phyloP scores from a whole-genome alignment of 2,329 filamentous ascomycete genomes.

The Hypoxylon sp. region DNA sequence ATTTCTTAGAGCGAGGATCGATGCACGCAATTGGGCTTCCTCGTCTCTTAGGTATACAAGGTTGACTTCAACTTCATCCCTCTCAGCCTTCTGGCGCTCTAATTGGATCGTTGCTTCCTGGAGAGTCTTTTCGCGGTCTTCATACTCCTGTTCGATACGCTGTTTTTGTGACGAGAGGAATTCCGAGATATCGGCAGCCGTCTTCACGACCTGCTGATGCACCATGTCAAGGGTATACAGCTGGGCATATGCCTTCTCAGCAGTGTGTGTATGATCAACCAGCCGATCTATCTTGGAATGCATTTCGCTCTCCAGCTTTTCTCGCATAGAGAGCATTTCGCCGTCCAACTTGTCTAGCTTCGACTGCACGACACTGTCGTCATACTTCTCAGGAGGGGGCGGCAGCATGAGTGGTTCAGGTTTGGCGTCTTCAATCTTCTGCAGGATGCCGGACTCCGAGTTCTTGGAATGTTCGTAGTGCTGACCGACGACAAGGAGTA shows the following conservation, averaged over 20 bases:
- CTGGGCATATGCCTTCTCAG: slow-evolving; percentile 78
- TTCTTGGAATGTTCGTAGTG: slow-evolving; percentile 90
- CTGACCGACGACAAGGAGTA: slow-evolving; percentile 84
- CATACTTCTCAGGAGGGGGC: slow-evolving; percentile 70
- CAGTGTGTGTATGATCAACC: slow-evolving; percentile 73
- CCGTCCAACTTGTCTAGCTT: slow-evolving; percentile 46
- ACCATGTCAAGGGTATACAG: slow-evolving; percentile 89
- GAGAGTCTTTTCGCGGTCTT: slow-evolving; percentile 81
- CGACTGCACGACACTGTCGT: slow-evolving; percentile 44
- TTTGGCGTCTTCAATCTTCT: slow-evolving; percentile 72
- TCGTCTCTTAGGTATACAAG: slow-evolving; percentile 66
- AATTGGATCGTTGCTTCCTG: slow-evolving; percentile 85
- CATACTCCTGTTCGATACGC: slow-evolving; percentile 80
- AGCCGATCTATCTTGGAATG: slow-evolving; percentile 62
- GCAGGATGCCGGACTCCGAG: slow-evolving; percentile 67
- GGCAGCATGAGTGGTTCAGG: slow-evolving; percentile 67
- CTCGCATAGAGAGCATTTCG: slow-evolving; percentile 50
- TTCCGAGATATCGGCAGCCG: slow-evolving; percentile 84
- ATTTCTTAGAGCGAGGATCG: slow-evolving; percentile 69
- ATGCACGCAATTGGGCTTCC: slow-evolving; percentile 66
- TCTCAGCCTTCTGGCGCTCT: slow-evolving; percentile 74
- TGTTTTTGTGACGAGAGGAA: slow-evolving; percentile 84
- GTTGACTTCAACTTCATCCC: slow-evolving; percentile 71
- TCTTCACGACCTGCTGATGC: slow-evolving; percentile 86
- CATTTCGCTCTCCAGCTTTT: slow-evolving; percentile 47